phyloP scores from a whole-genome alignment of 2,329 filamentous ascomycete genomes.

The Fusarium austroafricanum region DNA sequence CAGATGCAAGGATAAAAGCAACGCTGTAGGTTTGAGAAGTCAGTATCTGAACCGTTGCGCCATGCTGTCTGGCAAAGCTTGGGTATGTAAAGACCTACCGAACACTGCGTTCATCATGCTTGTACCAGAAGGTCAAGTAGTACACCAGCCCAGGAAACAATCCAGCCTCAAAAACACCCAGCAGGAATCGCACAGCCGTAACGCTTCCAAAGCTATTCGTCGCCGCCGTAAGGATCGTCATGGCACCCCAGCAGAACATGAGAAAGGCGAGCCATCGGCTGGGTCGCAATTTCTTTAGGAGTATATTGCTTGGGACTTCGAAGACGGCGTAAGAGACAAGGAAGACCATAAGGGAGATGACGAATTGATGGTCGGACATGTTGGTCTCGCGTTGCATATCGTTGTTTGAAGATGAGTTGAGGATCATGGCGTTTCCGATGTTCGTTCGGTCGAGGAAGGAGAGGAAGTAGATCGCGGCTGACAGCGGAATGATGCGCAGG shows the following conservation, averaged over 20 bases:
- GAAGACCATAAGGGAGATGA: constrained; percentile 68
- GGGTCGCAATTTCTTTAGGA: constrained; percentile 73
- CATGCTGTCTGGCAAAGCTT: background rate
- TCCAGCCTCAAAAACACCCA: constrained; percentile 77
- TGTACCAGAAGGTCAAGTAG: constrained; percentile 82
- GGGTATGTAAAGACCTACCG: constrained; percentile 46
- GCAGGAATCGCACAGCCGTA: constrained; percentile 73
- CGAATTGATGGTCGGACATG: constrained; percentile 72
- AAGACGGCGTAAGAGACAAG: constrained; percentile 70
- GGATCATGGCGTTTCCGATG: constrained; percentile 75
- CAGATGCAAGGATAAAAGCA: constrained; percentile 75
- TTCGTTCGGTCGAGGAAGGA: constrained; percentile 76
- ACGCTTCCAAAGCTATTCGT: constrained; percentile 71
- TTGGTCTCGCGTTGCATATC: constrained; percentile 71
- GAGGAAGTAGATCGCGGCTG: constrained; percentile 72
- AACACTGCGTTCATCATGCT: constrained; percentile 75
- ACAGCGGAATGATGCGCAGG: constrained; percentile 70
- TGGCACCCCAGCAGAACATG: constrained; percentile 73
- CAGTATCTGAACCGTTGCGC: constrained; percentile 16
- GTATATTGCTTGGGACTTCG: constrained; percentile 74
- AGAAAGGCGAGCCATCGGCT: constrained; percentile 74
- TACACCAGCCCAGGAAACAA: constrained; percentile 70
- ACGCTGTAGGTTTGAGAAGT: constrained; percentile 57
- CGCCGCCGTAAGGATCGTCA: constrained; percentile 75
- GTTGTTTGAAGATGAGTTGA: constrained; percentile 69